Evolutionary conservation across 345 rosid species (phyloP), one percentile per base, ranked within the genome.

Genomic region (Durio zibethinus): DNA sequence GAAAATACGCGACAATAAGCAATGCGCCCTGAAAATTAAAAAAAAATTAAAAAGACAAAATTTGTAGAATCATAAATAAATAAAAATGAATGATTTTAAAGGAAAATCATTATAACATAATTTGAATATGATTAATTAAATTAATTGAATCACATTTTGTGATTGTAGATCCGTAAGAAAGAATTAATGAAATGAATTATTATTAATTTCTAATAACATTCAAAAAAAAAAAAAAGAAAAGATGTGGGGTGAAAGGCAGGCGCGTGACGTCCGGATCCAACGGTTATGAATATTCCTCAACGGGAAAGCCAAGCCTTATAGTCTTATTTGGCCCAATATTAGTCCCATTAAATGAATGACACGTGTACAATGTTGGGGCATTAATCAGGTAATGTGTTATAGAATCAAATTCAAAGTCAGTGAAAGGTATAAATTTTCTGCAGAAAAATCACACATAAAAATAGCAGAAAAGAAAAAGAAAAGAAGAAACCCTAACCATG

Each of bases 1-100:
- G 72, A 16, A 84, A 38, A 74, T 83, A 83, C 10, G 62, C 76
- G 62, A 85, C 77, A 48, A 85, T 35, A 60, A 84, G 57, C 74
- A 85, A n/a, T 15, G 59, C 71, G 18, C 81, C 87, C 90, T 83
- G 86, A 56, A 56, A 72, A 77, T 11, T 16, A 42, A 25, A 9
- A 36, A 42, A 25, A 15, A 36, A 29, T 23, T 1, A 2, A 45
- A 66, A 11, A 23, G 14, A 47, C 21, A 38, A 10, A 27, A 43
- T 43, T 5, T 43, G 16, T 15, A 47, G 14, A 27, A 42, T 64
- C 2, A 15, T 21, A 68, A 61, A 20, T 6, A n/a, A 25, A 18
- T 18, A n/a, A n/a, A n/a, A n/a, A n/a, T n/a, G n/a, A n/a, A n/a
- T n/a, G n/a, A 38, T 38, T 4, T 38, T 38, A 1, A 64, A 62